Base-by-base conservation (phyloP, 192 early-diverging fungal genomes). In the Podila epicladia region DNA sequence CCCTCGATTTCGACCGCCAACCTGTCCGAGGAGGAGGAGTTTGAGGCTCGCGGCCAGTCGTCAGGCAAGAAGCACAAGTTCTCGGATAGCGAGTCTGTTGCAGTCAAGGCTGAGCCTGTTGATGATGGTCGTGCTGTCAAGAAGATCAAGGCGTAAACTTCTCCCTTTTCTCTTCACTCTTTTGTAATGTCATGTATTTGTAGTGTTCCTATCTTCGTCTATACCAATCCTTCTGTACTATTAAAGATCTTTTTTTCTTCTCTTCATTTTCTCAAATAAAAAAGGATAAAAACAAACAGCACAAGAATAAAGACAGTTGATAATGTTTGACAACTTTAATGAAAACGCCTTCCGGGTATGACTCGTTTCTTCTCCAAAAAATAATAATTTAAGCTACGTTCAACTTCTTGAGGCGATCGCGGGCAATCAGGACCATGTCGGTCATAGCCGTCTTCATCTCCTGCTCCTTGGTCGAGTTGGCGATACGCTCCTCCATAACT, bases 381-480 rank as follows among this genome's bases (percentile, higher is more conserved):
- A 37, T n/a, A n/a, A n/a, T n/a, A 45, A 45, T 17, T 7, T 55
- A 53, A 32, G 76, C 76, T 8, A 72, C 65, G 69, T 65, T 69
- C 57, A 93, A 74, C 85, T 96, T 96, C 62, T 84, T 87, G 26
- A 93, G 86, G 38, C 95, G 89, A 82, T 95, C 93, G 51, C 88
- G 86, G 0, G 94, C 95, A 88, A 96, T 96, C 22, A 84, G 68
- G 65, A 95, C 90, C 93, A 95, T 94, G 63, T 95, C 94, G 0
- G 74, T 71, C 51, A 97, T 85, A 4, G 93, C 95, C 17, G 80
- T 90, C 29, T 83, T 82, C 72, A 94, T 85, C 83, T 97, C 95
- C 37, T 87, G 77, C 60, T 84, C 88, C 64, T 72, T 83, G 62
- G 89, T 83, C 53, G 89, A 89, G 72, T 90, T 82, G 6, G 85